Evolutionary conservation across 164 flowering plant genomes (phyloP), one percentile per base, ranked within the genome.

Genomic region (Magnolia sinica): DNA sequence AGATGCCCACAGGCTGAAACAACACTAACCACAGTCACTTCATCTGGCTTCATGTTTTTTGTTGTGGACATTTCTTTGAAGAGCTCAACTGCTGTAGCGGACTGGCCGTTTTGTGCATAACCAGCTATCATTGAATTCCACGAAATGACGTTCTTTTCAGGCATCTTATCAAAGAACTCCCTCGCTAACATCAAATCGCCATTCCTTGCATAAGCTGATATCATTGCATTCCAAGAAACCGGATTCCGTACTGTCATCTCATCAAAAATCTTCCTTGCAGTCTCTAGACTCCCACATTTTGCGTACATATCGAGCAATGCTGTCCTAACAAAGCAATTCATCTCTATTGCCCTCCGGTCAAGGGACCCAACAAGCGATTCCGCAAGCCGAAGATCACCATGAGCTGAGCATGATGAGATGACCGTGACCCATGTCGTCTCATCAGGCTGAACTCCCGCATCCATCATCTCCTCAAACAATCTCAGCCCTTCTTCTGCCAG

Each of bases 121-220:
- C 94, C 98, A 16, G 92, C 82, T 70, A 91, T 88, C 92, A 92
- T 88, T 0, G 97, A 84, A 78, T 92, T 92, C 97, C 96, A 92
- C 0, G 94, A 86, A 73, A 91, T 84, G 22, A 88, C 86, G 77
- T 87, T 77, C 81, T 78, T 87, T 70, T 78, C 81, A 1, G 91
- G 91, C 92, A 91, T 88, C 73, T 71, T 78, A 83, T 88, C 81
- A 78, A 93, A 93, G 59, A 91, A 84, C 67, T 86, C 82, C 76
- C 84, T 83, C 7, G 96, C 92, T 4, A 83, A 81, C 52, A 8
- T 20, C 70, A 93, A 73, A 78, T 90, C 87, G 37, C 91, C 93
- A 29, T 73, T 79, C 72, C 87, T 85, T 1, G 86, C 74, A 69
- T 91, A 91, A 8, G 88, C 98, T 3, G 94, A 85, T 73, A 93